Conservation (phyloP, 2,329 filamentous ascomycete genomes). For the Penicillium olsonii region DNA sequence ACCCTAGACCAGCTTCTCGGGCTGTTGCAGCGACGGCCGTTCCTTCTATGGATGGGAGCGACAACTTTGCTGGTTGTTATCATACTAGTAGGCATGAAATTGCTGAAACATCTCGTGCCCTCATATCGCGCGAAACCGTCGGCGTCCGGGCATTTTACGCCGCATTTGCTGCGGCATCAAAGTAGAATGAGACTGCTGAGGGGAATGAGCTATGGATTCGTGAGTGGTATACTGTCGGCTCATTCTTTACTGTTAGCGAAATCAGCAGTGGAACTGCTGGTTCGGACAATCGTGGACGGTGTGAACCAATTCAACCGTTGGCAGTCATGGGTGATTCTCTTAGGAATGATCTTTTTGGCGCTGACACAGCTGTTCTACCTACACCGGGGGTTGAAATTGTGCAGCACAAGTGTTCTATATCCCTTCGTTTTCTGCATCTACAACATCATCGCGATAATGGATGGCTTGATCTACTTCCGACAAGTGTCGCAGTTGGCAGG, state of each 20-base stretch:
- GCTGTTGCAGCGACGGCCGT: slow-evolving; percentile 71
- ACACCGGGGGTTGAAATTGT: slow-evolving; percentile 87
- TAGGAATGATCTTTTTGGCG: slow-evolving; percentile 77
- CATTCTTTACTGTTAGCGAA: slow-evolving; percentile 93
- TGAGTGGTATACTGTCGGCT: slow-evolving; percentile 90
- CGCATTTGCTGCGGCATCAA: slow-evolving; percentile 45
- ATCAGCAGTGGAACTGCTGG: slow-evolving; percentile 90
- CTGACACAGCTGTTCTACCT: slow-evolving; percentile 93
- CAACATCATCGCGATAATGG: slow-evolving; percentile 97
- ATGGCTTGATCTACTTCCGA: slow-evolving; percentile 94
- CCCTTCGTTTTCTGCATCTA: slow-evolving; percentile 98
- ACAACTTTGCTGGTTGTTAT: slow-evolving; percentile 72
- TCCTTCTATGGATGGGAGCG: slow-evolving; percentile 84
- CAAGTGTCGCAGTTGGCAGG: slow-evolving; percentile 78
- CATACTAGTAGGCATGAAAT: slow-evolving; percentile 62
- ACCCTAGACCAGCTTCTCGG: slow-evolving; percentile 77
- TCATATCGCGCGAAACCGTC: slow-evolving; percentile 35
- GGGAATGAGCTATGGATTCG: slow-evolving; percentile 83
- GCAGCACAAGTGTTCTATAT: slow-evolving; percentile 93
- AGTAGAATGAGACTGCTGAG: slow-evolving; percentile 72
- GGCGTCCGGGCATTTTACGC: slow-evolving; percentile 49
- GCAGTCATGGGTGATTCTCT: slow-evolving; percentile 89
- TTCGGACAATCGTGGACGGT: slow-evolving; percentile 79
- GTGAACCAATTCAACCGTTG: slow-evolving; percentile 93
- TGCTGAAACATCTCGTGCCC: slow-evolving; percentile 41